Evolutionary conservation across 2,329 filamentous ascomycete genomes (phyloP), one percentile per base, ranked within the genome.

Genomic region (Trichoderma koningii): DNA sequence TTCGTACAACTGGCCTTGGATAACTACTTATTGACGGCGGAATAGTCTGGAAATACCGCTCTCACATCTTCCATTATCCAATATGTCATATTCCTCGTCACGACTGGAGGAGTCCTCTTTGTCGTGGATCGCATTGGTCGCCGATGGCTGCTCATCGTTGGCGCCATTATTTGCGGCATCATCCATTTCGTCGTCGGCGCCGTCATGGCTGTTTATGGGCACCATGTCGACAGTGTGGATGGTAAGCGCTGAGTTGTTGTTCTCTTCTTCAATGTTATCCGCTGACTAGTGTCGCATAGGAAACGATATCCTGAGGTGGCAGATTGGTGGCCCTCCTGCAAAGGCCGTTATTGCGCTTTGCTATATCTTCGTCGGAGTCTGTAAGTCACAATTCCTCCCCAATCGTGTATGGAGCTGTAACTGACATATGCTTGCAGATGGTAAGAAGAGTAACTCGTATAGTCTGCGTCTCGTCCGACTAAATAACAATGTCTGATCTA

Each of bases 21-120:
- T 12, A 19, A n/a, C 14, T n/a, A 15, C 2, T 12, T 19, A 56
- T 44, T 56, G 28, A 56, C 23, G 3, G 6, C 3, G 23, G 44
- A 9, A n/a, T 12, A 56, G 53, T 44, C 53, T 5, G 53, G 38
- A 7, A 56, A 56, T 45, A 23, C 53, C 15, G 53, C 53, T n/a
- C 53, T 56, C 38, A 44, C 38, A 3, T 56, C 53, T 28, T 56
- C 53, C 2, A 56, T 56, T 5, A 56, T 56, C 38, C 53, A 56
- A 45, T 56, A 56, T n/a, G 53, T 56, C 21, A 56, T 56, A 10
- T 56, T 56, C 15, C 53, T 56, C 9, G 53, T 56, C 17, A 56
- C 38, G 4, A 56, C 53, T 19, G 53, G 53, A 19, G 53, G 53
- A 12, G 26, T 79, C 79, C 80, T 48, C 71, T 82, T 38, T 76